Percentiles rank a stretch among this genome's conserved stretches.
Conservation (phyloP, 2,329 filamentous ascomycete genomes). For the Chrysoporthe deuterocubensis region DNA sequence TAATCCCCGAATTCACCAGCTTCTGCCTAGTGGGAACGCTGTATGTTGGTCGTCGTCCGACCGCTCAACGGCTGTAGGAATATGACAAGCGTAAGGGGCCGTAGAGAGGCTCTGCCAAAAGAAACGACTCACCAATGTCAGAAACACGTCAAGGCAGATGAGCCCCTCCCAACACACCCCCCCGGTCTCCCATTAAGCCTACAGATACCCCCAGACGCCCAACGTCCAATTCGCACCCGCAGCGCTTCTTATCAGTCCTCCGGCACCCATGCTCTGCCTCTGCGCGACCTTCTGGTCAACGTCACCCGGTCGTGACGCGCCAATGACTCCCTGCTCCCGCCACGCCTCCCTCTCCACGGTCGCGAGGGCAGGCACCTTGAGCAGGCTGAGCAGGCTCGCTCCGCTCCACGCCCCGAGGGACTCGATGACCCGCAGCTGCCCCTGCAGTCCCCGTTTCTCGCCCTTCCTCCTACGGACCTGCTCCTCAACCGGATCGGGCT, state of each 20-base stretch:
- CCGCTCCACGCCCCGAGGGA: conserved; percentile 76
- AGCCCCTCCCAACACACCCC: not conserved
- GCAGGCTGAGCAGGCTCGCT: conserved; percentile 69
- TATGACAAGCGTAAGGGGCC: not conserved
- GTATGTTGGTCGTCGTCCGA: no score
- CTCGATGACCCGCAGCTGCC: conserved; percentile 67
- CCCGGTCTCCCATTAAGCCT: not conserved
- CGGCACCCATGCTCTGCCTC: conserved; percentile 67
- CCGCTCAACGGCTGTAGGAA: no score
- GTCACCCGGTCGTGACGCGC: conserved; percentile 63
- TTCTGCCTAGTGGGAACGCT: not conserved
- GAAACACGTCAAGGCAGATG: not conserved
- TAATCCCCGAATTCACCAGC: not conserved
- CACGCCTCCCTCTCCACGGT: conserved; percentile 75
- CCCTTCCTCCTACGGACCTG: conserved; percentile 54
- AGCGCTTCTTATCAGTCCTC: conserved; percentile 49
- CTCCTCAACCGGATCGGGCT: conserved; percentile 62
- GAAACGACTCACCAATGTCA: not conserved
- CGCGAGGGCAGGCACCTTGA: conserved; percentile 71
- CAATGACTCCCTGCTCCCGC: conserved; percentile 66
- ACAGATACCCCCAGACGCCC: conserved; percentile 58
- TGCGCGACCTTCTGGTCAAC: conserved; percentile 62
- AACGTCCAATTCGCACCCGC: conserved; percentile 61
- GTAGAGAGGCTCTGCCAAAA: not conserved
- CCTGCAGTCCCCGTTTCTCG: conserved; percentile 51